A percentile compares a stretch with the other conserved stretches of the same genome.
These are phyloP conservation scores for Aspergillus calidoustus DNA, from an alignment of 2,329 filamentous ascomycete genomes.

Conservation along the genomic window DNA sequence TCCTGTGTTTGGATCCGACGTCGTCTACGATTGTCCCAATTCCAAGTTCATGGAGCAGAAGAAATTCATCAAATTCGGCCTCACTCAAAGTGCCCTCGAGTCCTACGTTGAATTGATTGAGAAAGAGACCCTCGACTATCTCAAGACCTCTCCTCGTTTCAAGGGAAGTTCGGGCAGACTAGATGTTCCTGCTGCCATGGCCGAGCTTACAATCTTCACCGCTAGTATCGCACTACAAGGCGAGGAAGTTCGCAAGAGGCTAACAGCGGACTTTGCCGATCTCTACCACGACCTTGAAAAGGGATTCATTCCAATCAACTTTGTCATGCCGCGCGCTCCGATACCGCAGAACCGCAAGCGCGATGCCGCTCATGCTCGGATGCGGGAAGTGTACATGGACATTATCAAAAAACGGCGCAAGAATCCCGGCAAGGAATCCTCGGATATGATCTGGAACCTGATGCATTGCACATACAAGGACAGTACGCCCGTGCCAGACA, in stretches of 20 bases:
- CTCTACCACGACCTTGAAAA: slow-evolving; percentile 81
- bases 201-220: slow-evolving; percentile 82
- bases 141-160: slow-evolving; percentile 60
- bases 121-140: slow-evolving; percentile 61
- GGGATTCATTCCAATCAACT: slow-evolving; percentile 81
- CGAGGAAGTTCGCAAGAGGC: slow-evolving; percentile 72
- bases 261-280: slow-evolving; percentile 72
- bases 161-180: slow-evolving; percentile 64
- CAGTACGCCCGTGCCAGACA: slow-evolving; percentile 69
- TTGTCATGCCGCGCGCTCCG: slow-evolving; percentile 78
- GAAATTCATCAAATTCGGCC: slow-evolving; percentile 73
- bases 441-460: slow-evolving; percentile 78
- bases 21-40: slow-evolving; percentile 90
- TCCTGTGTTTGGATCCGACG: slow-evolving; percentile 78
- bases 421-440: slow-evolving; percentile 46
- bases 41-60: slow-evolving; percentile 95
- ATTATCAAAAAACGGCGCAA: slow-evolving; percentile 69
- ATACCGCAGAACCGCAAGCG: slow-evolving; percentile 75
- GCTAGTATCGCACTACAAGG: slow-evolving; percentile 76
- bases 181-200: slow-evolving; percentile 69
- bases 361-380: slow-evolving; percentile 71
- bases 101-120: slow-evolving; percentile 85
- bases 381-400: slow-evolving; percentile 71
- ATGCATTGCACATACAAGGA: slow-evolving; percentile 79
- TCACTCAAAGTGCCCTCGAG: slow-evolving; percentile 63